phyloP scores from a whole-genome alignment of 768 basidiomycete genomes.

The Leucocoprinus birnbaumii region DNA sequence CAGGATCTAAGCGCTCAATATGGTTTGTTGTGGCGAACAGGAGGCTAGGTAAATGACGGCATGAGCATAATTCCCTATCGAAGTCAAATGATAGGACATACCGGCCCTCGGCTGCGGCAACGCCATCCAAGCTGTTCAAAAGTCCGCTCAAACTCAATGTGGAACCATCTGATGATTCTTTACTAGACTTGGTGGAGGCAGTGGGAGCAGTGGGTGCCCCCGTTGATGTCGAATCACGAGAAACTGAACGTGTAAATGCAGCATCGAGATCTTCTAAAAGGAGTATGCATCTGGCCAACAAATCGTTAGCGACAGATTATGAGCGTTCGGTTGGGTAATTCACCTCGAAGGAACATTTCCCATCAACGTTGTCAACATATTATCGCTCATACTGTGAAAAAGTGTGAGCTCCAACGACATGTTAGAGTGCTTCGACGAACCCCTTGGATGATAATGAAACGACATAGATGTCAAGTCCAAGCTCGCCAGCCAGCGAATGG shows the following conservation, averaged over 20 bases:
- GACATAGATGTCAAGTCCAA: conserved; percentile 89
- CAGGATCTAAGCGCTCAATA: conserved; percentile 89
- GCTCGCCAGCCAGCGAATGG: conserved; percentile 80
- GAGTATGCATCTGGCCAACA: conserved; percentile 71
- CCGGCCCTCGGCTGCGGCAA: conserved; percentile 85
- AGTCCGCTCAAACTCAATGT: conserved; percentile 84
- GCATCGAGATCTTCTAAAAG: conserved; percentile 94
- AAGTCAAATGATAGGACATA: conserved; percentile 31
- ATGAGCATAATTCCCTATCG: conserved; percentile 8
- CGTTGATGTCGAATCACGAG: conserved; percentile 78
- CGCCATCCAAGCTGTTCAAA: conserved; percentile 83
- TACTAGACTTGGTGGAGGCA: conserved; percentile 35
- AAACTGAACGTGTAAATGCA: conserved; percentile 85
- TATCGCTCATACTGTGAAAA: conserved; percentile 77
- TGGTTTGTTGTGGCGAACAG: conserved; percentile 94
- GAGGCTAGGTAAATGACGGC: conserved; percentile 41
- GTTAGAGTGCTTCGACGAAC: conserved; percentile 35
- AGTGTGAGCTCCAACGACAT: conserved; percentile 12
- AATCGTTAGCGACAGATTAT: conserved; percentile 15
- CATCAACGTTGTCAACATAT: conserved; percentile 84
- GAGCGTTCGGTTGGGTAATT: conserved; percentile 9
- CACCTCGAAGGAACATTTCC: conserved; percentile 84
- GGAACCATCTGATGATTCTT: conserved; percentile 59
- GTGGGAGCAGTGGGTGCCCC: conserved; percentile 58
- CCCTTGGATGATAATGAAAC: conserved; percentile 87